Conservation (phyloP, 176 grass and related monocot genomes). For the Avena atlantica region DNA sequence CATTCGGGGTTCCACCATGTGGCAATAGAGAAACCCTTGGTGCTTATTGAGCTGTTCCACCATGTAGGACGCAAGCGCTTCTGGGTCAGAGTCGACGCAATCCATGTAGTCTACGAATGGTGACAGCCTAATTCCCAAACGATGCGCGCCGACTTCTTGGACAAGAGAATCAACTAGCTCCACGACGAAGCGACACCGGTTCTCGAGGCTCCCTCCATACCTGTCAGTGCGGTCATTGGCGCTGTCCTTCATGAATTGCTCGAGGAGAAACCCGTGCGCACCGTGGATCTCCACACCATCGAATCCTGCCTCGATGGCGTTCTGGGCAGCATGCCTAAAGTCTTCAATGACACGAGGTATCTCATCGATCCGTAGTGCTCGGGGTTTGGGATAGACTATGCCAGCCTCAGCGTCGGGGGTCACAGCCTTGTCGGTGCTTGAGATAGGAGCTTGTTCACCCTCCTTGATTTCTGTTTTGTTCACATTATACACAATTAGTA, state of each 20-base stretch:
- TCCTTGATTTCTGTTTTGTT: not conserved
- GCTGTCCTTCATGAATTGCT: not conserved
- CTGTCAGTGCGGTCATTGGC: not conserved
- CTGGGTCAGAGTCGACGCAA: not conserved
- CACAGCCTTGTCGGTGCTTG: slow-evolving; percentile 33
- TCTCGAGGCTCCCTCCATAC: not conserved
- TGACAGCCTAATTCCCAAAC: not conserved
- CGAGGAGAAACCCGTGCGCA: not conserved
- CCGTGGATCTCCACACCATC: not conserved
- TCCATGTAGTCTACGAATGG: not conserved
- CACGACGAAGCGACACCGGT: not conserved
- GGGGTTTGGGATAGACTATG: slow-evolving; percentile 9
- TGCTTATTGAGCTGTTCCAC: not conserved
- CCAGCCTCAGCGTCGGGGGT: not conserved
- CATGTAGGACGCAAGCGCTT: not conserved
- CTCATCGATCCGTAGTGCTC: not conserved
- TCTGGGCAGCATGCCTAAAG: not conserved
- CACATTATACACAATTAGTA: not conserved
- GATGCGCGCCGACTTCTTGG: not conserved
- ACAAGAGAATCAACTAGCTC: not conserved
- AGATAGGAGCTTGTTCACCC: not conserved
- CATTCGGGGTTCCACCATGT: not conserved
- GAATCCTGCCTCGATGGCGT: not conserved
- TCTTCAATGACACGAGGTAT: not conserved
- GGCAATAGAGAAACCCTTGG: not conserved